These are phyloP conservation scores for Amauroascus niger DNA, from an alignment of 2,329 filamentous ascomycete genomes.

Conservation along the genomic window DNA sequence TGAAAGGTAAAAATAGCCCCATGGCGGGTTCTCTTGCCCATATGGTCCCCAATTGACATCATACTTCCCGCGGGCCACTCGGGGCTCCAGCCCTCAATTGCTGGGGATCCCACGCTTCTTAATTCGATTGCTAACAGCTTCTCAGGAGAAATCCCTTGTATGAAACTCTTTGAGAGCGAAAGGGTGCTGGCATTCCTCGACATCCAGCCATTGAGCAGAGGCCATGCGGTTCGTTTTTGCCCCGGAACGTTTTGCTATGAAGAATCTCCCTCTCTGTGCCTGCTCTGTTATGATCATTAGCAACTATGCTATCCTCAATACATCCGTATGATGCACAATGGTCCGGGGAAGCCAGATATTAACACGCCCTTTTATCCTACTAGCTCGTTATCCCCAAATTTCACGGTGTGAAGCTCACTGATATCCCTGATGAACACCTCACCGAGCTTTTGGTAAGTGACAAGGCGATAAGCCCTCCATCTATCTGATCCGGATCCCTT, in stretches of 20 bases:
- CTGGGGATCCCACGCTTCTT: neutral
- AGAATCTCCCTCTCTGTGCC: neutral
- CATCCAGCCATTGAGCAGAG: conserved; percentile 78
- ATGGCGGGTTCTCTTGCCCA: neutral
- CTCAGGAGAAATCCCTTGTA: conserved; percentile 82
- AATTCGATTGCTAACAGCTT: neutral
- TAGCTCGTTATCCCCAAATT: conserved; percentile 93
- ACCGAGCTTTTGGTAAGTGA: conserved; percentile 62
- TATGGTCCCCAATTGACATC: conserved; percentile 14
- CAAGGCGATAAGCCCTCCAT: no score
- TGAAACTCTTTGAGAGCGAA: conserved; percentile 93
- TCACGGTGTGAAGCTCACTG: conserved; percentile 82
- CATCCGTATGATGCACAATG: neutral
- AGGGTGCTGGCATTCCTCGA: conserved; percentile 94
- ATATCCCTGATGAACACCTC: conserved; percentile 85
- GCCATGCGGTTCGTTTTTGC: conserved; percentile 70
- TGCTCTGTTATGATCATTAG: neutral
- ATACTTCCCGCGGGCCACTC: neutral
- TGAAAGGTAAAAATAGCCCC: conserved; percentile 57
- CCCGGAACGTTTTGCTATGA: neutral
- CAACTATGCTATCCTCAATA: neutral
- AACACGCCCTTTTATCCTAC: neutral
- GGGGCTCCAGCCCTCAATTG: neutral
- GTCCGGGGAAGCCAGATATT: neutral
- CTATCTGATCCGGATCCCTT: neutral